Evolutionary conservation across 192 early-diverging fungal species (phyloP), one percentile per base, ranked within the genome.

Genomic region (Linnemannia zychae): DNA sequence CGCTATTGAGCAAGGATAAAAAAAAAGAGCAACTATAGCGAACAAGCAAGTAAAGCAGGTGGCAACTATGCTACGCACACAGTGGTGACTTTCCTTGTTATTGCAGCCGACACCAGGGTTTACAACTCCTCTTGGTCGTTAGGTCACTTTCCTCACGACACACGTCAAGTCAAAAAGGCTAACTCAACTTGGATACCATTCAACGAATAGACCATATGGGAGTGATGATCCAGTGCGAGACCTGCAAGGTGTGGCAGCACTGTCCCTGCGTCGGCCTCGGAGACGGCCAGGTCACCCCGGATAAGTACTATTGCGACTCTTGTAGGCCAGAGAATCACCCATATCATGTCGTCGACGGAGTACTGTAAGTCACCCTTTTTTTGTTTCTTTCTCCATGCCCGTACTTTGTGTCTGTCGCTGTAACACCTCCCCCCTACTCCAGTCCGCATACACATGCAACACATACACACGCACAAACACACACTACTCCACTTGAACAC

Each of bases 181-280:
- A 28, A 63, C 13, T 4, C 28, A 57, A 63, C 70, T 16, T 77
- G 57, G n/a, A n/a, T n/a, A n/a, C 36, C 33, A 53, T 53, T 74
- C 53, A 22, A 40, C n/a, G 1, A 46, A 46, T 78, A 88, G 91
- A 90, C 53, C 87, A 96, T 87, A 89, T 92, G 66, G 90, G 92
- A 71, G 88, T 94, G 72, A 97, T 97, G 97, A 96, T 98, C 44
- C 96, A 98, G 86, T 98, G 97, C 89, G 97, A 98, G 78, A 90
- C 92, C 11, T 98, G 97, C 89, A 90, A 94, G 67, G 95, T 97
- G 7, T 98, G 97, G 97, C 97, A 98, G 87, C 97, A 98, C 82
- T 94, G 95, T 70, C 92, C 95, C n/a, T 98, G 97, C 88, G 94
- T 98, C 82, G 94, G 94, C 70, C 83, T 98, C 68, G 91, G 90